Conservation (phyloP, 2,329 filamentous ascomycete genomes). For the Hortaea sp. region DNA sequence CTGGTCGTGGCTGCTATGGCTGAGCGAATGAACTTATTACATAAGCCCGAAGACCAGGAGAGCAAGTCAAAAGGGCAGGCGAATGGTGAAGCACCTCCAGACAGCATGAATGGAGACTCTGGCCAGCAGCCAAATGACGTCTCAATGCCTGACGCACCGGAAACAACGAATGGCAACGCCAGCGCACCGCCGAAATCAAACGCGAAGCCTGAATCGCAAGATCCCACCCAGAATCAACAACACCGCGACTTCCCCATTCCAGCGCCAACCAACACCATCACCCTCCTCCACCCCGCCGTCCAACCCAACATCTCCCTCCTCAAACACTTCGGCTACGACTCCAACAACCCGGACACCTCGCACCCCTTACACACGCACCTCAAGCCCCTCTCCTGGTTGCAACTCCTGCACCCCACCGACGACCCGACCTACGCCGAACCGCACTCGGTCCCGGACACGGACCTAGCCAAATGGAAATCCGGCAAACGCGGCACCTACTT, state of each 20-base stretch:
- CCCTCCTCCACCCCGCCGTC: conserved; percentile 67
- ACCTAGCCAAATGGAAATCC: conserved; percentile 62
- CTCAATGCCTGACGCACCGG: neutral
- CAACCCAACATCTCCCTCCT: conserved; percentile 82
- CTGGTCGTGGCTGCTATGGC: conserved; percentile 74
- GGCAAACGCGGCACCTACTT: conserved; percentile 77
- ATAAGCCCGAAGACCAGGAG: neutral
- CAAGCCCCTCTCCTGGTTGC: conserved; percentile 81
- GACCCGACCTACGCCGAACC: conserved; percentile 69
- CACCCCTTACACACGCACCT: conserved; percentile 79
- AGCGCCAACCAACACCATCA: conserved; percentile 64
- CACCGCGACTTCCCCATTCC: conserved; percentile 49
- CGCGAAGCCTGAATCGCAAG: neutral
- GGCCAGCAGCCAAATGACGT: neutral
- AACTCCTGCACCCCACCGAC: conserved; percentile 65
- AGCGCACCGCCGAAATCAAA: neutral
- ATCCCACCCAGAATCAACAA: neutral
- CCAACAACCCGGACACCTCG: conserved; percentile 47
- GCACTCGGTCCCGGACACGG: conserved; percentile 46
- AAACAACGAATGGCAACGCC: neutral
- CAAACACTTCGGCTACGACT: conserved; percentile 83
- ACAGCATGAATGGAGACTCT: neutral
- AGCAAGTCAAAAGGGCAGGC: neutral
- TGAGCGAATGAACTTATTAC: conserved; percentile 74
- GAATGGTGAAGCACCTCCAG: neutral